Base-by-base conservation (phyloP, 208 protist species). In the Zelonia costaricensis region DNA sequence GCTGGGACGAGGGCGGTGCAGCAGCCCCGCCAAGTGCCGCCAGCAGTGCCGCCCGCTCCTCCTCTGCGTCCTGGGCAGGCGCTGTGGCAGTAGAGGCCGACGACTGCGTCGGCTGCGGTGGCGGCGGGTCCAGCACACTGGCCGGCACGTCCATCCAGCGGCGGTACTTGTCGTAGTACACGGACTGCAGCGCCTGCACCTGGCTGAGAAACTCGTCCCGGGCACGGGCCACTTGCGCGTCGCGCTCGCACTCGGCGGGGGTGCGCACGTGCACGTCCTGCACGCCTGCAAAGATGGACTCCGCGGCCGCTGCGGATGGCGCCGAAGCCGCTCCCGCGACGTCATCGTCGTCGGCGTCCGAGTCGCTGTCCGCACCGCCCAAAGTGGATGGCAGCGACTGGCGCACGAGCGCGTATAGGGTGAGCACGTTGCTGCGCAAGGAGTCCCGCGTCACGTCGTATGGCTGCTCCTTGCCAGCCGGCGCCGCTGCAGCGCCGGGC, bases 81-180 rank as follows among this genome's bases (percentile, higher is more conserved):
- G 20, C 12, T 5, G 54, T 31, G n/a, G 35, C n/a, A 16, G 56
- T 45, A 12, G 22, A 13, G 52, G n/a, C 47, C n/a, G 23, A 23
- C 20, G 15, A 9, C 36, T 39, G 30, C 2, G 9, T 57, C 36
- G 22, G 16, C 35, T 42, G 40, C 1, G 46, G 13, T 7, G 54
- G 28, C 1, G 71, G 62, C 13, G 36, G 51, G 18, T 88, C 80
- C 12, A 92, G 67, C 15, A 82, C 28, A 30, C 80, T 75, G 9
- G 55, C 69, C 12, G 91, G 86, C 44, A 91, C 86, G 8, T 96
- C 91, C 15, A 94, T 79, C 88, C 91, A 96, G 16, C 86, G 83
- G 23, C 56, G 71, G 64, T 96, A 81, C 62, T 84, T 49, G 5
- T 66, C 70, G 65, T 78, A 96, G 69, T 92, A 92, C 27, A 79